A percentile compares a stretch with the other conserved stretches of the same genome.
Evolutionary conservation across 2,329 filamentous ascomycete species (phyloP).

Genomic region (Waltergamsia citrina): DNA sequence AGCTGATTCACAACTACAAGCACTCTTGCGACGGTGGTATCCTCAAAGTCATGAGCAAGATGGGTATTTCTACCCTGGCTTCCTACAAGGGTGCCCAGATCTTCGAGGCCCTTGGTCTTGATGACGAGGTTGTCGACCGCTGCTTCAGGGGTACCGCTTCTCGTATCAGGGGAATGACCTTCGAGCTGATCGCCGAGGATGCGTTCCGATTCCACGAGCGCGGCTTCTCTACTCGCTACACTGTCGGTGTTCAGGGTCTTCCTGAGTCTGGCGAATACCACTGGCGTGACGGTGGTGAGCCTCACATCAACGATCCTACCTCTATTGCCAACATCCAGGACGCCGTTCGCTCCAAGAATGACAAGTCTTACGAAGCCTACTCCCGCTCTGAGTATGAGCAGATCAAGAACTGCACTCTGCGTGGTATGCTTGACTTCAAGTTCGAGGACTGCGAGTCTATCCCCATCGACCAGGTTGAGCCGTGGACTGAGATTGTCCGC

Average conservation of each 20-base stretch:
- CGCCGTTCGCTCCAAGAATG: conserved; percentile 92
- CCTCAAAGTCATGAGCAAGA: conserved; percentile 98
- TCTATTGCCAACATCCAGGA: conserved; percentile 97
- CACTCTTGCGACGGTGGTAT: conserved; percentile 94
- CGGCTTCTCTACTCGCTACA: conserved; percentile 75
- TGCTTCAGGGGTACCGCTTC: conserved; percentile 94
- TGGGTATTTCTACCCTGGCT: conserved; percentile 95
- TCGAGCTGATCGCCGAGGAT: conserved; percentile 88
- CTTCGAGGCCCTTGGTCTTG: conserved; percentile 89
- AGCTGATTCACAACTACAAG: conserved; percentile 91
- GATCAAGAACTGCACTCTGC: conserved; percentile 92
- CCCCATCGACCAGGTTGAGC: conserved; percentile 93
- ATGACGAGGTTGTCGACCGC: conserved; percentile 83
- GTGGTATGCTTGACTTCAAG: conserved; percentile 91
- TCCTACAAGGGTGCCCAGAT: conserved; percentile 98
- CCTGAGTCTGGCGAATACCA: conserved; percentile 95
- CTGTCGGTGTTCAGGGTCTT: conserved; percentile 68
- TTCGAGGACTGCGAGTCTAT: conserved; percentile 80
- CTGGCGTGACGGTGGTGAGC: conserved; percentile 93
- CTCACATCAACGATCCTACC: conserved; percentile 89
- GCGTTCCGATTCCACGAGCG: conserved; percentile 92
- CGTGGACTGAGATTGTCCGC: conserved; percentile 95
- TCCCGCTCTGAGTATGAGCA: conserved; percentile 88
- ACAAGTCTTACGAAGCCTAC: conserved; percentile 97
- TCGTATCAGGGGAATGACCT: conserved; percentile 88